These are phyloP conservation scores for Leccinum disarticulatum DNA, from an alignment of 768 basidiomycete genomes.

Conservation along the genomic window DNA sequence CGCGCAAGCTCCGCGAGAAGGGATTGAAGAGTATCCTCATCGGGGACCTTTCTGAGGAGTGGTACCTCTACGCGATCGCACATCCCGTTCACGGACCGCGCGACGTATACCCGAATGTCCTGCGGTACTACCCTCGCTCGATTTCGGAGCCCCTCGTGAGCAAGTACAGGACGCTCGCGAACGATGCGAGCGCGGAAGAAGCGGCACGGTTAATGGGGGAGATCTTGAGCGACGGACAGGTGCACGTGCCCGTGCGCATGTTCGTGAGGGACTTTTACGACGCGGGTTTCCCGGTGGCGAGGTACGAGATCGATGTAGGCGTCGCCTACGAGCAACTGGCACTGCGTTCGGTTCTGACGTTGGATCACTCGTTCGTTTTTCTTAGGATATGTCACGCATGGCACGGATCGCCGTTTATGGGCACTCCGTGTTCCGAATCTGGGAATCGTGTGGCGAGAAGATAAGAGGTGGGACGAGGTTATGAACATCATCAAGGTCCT, in stretches of 20 bases:
- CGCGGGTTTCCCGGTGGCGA: slow-evolving; percentile 59
- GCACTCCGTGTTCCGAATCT: slow-evolving; percentile 54
- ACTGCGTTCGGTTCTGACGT: not conserved
- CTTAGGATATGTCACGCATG: slow-evolving; percentile 71
- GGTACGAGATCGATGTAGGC: slow-evolving; percentile 51
- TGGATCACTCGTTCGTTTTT: not conserved
- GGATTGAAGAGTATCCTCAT: slow-evolving; percentile 62
- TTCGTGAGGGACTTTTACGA: slow-evolving; percentile 58
- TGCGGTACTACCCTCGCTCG: slow-evolving; percentile 56
- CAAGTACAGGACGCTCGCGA: slow-evolving; percentile 42
- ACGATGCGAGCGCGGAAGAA: slow-evolving; percentile 44
- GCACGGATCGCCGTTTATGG: slow-evolving; percentile 63
- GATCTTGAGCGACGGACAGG: slow-evolving; percentile 60
- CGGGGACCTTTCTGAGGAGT: slow-evolving; percentile 74
- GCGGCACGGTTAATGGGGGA: slow-evolving; percentile 52
- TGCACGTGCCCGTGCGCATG: slow-evolving; percentile 65
- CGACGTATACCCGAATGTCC: slow-evolving; percentile 59
- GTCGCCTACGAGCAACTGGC: too few species aligned
- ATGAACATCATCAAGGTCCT: slow-evolving; percentile 40
- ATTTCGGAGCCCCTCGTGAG: slow-evolving; percentile 47
- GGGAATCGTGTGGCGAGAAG: slow-evolving; percentile 54
- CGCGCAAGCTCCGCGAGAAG: slow-evolving; percentile 49
- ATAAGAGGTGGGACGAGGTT: slow-evolving; percentile 52
- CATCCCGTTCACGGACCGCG: slow-evolving; percentile 49
- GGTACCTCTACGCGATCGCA: slow-evolving; percentile 75